Evolutionary conservation across 352 stramenopile genomes (phyloP), one percentile per base, ranked within the genome.

Genomic region (Pythium guiyangense): DNA sequence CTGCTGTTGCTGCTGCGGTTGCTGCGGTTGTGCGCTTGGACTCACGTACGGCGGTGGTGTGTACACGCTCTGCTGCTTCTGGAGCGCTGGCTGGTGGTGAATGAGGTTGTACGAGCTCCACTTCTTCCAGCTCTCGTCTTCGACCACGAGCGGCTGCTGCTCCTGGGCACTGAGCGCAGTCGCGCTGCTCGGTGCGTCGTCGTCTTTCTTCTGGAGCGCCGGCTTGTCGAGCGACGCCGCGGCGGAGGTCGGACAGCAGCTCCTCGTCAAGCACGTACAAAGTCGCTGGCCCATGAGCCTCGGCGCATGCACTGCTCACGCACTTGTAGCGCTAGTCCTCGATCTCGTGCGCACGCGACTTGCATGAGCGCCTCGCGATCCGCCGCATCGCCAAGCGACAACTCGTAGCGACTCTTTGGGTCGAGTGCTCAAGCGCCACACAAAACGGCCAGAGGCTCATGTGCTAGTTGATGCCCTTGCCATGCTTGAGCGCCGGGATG

Each of bases 111-210:
- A 89, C 15, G 79, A 89, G 57, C 79, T 89, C 70, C 72, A 89
- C 49, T 78, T 74, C 63, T 89, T 88, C 79, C 79, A 92, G 59
- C 81, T 91, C 54, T 92, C 79, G 62, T 92, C 81, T 76, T 92
- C 77, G 31, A 63, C 57, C 42, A 89, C 79, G 22, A 87, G 77
- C n/a, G 77, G 77, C 48, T 86, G 74, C 59, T 78, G 58, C 29
- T 46, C n/a, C 0, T 31, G 10, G 15, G 9, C n/a, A 43, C 37
- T 43, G 14, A 27, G 26, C 43, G 52, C 22, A 29, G 18, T 12
- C 27, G 17, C 31, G 22, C 14, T 25, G 4, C 29, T 34, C 29
- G 29, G 5, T 9, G 25, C 35, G n/a, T 60, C 46, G 34, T 60
- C 54, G 34, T 60, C 46, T 29, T 60, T 60, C 54, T 60, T 57